Percentiles rank a stretch among this genome's conserved stretches.
These are phyloP conservation scores for Crithidia fasciculata DNA, from an alignment of 208 protist species.

Conservation along the genomic window DNA sequence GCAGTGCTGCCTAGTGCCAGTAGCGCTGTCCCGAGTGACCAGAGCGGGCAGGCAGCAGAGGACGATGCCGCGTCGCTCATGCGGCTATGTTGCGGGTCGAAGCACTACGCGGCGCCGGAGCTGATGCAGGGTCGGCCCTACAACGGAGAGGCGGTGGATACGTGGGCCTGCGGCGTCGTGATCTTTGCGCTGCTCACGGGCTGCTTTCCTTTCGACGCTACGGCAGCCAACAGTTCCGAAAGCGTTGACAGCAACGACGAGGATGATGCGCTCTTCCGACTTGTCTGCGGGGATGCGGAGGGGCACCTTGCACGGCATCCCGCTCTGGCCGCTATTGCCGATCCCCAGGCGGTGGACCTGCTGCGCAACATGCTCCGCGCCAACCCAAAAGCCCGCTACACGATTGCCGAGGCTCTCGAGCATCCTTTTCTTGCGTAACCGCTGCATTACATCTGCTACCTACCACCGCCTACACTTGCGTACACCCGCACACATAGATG, in stretches of 20 bases:
- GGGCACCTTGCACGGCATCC: conserved; percentile 52
- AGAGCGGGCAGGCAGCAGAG: background rate
- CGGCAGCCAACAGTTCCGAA: conserved; percentile 6
- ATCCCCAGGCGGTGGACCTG: conserved; percentile 66
- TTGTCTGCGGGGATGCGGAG: conserved; percentile 47
- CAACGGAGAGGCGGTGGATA: conserved; percentile 93
- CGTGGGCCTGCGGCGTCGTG: conserved; percentile 95
- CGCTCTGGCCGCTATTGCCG: conserved; percentile 41
- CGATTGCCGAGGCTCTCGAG: conserved; percentile 59
- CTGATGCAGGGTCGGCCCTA: conserved; percentile 87
- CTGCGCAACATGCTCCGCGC: conserved; percentile 65
- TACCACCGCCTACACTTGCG: too few relatives aligned
- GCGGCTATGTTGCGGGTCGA: conserved; percentile 81
- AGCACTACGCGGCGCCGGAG: conserved; percentile 93
- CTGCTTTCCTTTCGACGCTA: conserved; percentile 87
- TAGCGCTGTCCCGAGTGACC: background rate
- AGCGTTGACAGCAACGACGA: conserved; percentile 3
- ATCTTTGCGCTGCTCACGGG: conserved; percentile 94
- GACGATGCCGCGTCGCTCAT: conserved; percentile 22
- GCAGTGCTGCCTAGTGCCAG: conserved; percentile 44
- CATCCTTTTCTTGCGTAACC: conserved; percentile 59
- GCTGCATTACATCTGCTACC: too few relatives aligned
- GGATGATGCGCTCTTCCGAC: conserved; percentile 52
- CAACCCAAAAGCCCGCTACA: conserved; percentile 54
- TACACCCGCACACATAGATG: too few relatives aligned